Evolutionary conservation across 306 rosid species (phyloP), one percentile per base, ranked within the genome.

Genomic region (Hylodesmum podocarpum): DNA sequence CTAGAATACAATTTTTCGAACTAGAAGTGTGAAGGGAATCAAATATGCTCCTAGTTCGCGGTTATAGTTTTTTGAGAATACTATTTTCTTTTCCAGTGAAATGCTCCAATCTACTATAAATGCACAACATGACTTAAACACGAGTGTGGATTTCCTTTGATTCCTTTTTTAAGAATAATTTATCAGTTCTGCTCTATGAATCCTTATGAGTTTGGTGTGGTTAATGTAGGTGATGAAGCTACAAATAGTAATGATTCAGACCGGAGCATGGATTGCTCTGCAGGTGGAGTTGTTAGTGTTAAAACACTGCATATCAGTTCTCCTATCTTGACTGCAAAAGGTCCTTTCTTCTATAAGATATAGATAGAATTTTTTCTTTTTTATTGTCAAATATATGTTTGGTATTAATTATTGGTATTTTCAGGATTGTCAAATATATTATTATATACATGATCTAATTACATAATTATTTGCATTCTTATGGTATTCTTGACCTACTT

Each of bases 311-410:
- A 96, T 69, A 96, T 96, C 22, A 96, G 99, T 79, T 96, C 99
- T 69, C 99, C 98, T 51, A 96, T 96, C 81, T 79, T 96, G 91
- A 98, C 99, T 53, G 98, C 99, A 53, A 96, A 96, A 85, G 93
- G 99, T 78, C 98, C 99, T 12, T 96, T 91, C 78, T 96, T 96
- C 87, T 93, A 93, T 33, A 91, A 93, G 97, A n/a, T n/a, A 98
- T 96, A 74, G 36, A 67, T 27, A 40, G 25, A 70, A 46, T 4
- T 27, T 25, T 73, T 37, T 66, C 73, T 43, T 79, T 33, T 50
- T 64, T 69, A 10, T 43, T 75, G 44, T 53, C 28, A 64, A 11
- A 51, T 40, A 1, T 66, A 6, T 66, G 51, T 4, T 57, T 63
- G 64, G n/a, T n/a, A n/a, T n/a, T n/a, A n/a, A n/a, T n/a, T n/a